Evolutionary conservation across 2,329 filamentous ascomycete genomes (phyloP).

Genomic region (Fusarium avenaceum): DNA sequence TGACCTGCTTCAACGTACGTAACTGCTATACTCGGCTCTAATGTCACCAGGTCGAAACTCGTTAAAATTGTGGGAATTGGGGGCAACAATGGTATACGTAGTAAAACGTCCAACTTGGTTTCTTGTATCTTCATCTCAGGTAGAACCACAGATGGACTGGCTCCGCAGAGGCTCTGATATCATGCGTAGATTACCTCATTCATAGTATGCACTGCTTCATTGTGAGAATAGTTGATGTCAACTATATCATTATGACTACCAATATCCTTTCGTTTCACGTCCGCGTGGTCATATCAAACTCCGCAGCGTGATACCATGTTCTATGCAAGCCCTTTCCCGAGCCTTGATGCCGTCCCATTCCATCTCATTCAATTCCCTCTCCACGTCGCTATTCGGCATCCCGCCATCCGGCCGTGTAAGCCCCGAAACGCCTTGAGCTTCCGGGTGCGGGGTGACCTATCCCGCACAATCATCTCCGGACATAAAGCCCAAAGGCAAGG

Average conservation of each 20-base stretch:
- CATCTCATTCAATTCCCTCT: slow-evolving; percentile 2
- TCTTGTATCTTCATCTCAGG: background rate
- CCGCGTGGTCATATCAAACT: slow-evolving; percentile 1
- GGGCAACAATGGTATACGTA: background rate
- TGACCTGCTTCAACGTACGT: slow-evolving; percentile 1
- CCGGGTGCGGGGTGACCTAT: slow-evolving; percentile 33
- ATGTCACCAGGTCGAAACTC: no score
- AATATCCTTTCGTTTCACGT: slow-evolving; percentile 17
- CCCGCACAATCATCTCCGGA: slow-evolving; percentile 44
- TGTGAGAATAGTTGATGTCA: background rate
- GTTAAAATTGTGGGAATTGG: background rate
- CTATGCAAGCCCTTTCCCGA: background rate
- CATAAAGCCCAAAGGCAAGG: slow-evolving; percentile 1
- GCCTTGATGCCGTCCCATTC: background rate
- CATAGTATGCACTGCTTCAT: background rate
- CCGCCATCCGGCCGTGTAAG: slow-evolving; percentile 33
- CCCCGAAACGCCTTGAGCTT: slow-evolving; percentile 31
- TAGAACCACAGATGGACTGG: slow-evolving; percentile 37
- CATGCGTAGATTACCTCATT: background rate
- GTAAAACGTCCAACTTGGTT: no score
- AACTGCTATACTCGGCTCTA: background rate
- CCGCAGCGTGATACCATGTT: slow-evolving; percentile 3
- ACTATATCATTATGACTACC: background rate
- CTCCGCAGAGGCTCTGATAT: slow-evolving; percentile 29
- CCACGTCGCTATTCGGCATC: slow-evolving; percentile 48